These are phyloP conservation scores for Boletus sensibilis DNA, from an alignment of 768 basidiomycete genomes.

Conservation along the genomic window DNA sequence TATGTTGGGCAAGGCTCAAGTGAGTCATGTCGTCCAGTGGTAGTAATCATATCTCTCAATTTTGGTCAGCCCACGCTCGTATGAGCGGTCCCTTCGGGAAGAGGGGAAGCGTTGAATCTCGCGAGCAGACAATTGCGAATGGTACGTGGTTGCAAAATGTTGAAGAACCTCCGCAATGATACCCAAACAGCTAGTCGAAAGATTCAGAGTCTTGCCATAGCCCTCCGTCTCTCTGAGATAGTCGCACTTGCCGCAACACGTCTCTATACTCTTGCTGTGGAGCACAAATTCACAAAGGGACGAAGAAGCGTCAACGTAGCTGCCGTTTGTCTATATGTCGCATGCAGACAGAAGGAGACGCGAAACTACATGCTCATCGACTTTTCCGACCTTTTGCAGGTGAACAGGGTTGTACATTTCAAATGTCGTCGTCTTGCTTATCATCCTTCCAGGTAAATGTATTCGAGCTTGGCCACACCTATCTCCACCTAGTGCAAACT, in stretches of 20 bases:
- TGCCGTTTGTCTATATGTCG: constrained; percentile 93
- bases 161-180: neutral
- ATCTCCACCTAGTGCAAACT: constrained; percentile 88
- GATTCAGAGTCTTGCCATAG: constrained; percentile 79
- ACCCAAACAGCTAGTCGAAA: constrained; percentile 63
- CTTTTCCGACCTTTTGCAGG: constrained; percentile 94
- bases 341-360: constrained; percentile 88
- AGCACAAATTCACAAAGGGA: constrained; percentile 93
- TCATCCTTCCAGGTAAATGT: constrained; percentile 76
- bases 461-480: constrained; percentile 94
- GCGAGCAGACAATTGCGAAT: constrained; percentile 89
- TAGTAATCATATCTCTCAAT: neutral
- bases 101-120: constrained; percentile 73
- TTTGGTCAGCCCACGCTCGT: constrained; percentile 65
- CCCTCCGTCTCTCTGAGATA: constrained; percentile 74
- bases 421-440: neutral
- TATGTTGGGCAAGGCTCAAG: constrained; percentile 91
- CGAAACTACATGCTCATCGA: constrained; percentile 97
- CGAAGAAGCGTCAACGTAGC: constrained; percentile 90
- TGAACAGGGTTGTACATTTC: constrained; percentile 27
- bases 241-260: constrained; percentile 81
- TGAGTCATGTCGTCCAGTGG: constrained; percentile 41
- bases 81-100: constrained; percentile 84
- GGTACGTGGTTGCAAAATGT: constrained; percentile 44
- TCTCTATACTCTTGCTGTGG: constrained; percentile 90